phyloP scores from a whole-genome alignment of 2,329 filamentous ascomycete genomes.

The Erysiphe neolycopersici region DNA sequence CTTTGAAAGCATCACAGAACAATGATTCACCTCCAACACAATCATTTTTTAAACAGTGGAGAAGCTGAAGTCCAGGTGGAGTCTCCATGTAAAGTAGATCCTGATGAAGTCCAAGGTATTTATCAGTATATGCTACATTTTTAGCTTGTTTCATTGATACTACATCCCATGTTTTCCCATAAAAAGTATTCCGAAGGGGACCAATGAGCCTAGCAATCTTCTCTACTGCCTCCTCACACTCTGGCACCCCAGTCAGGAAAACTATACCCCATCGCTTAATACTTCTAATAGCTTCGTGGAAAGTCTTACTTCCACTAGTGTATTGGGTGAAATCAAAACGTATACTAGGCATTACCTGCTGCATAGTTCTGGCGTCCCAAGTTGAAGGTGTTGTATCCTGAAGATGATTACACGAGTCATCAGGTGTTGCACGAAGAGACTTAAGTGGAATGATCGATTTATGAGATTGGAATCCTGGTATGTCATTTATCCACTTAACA shows the following conservation, averaged over 20 bases:
- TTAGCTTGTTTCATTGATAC: conserved; percentile 56
- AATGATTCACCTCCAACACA: conserved; percentile 59
- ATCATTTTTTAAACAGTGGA: conserved; percentile 70
- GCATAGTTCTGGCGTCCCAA: conserved; percentile 15
- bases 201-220: conserved; percentile 48
- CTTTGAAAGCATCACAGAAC: conserved; percentile 51
- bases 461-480: conserved; percentile 13
- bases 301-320: conserved; percentile 28
- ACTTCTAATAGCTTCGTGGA: conserved; percentile 33
- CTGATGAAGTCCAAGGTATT: conserved; percentile 70
- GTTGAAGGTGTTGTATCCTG: conserved; percentile 1
- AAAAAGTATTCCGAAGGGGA: conserved; percentile 62
- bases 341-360: neutral
- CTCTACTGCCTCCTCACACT: conserved; percentile 35
- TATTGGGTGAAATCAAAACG: conserved; percentile 42
- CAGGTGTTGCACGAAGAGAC: conserved; percentile 1
- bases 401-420: neutral
- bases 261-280: conserved; percentile 45
- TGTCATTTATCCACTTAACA: conserved; percentile 30
- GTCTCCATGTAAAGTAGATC: conserved; percentile 69
- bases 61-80: conserved; percentile 57
- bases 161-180: conserved; percentile 78
- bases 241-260: conserved; percentile 49
- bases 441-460: conserved; percentile 6
- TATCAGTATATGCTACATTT: conserved; percentile 75